Evolutionary conservation across 768 basidiomycete species (phyloP), one percentile per base, ranked within the genome.

Genomic region (Leccinum longicurvipes): DNA sequence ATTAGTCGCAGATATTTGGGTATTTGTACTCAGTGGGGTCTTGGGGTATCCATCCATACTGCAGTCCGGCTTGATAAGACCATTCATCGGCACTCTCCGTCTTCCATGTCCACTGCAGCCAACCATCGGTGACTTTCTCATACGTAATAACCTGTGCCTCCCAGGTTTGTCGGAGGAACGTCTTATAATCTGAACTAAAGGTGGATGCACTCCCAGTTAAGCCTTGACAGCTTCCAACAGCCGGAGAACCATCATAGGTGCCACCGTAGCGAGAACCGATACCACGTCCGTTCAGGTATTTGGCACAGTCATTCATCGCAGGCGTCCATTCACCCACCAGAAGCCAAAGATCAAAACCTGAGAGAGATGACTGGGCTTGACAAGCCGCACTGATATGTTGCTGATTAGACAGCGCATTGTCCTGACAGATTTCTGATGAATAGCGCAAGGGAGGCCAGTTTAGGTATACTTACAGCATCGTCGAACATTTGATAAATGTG

Each of bases 321-420:
- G 89, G 81, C 1, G 88, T 84, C 86, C 90, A 97, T 74, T 97
- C 93, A 41, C 93, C 93, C 24, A 93, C 91, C 44, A 93, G 77
- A 15, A 83, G 78, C 93, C 91, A 93, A 25, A 94, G 79, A 36
- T 82, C 77, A 61, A 83, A 85, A 19, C 65, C 61, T 0, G 79
- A 66, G 6, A 92, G 76, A 1, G 73, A 63, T 10, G 74, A 71
- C 12, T 72, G 76, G 34, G 73, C 67, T 48, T 60, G 60, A 63
- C 91, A 93, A 4, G 85, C 87, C 3, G 77, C 65, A 47, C 71
- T 58, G 39, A 91, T 87, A 62, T 91, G 89, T 50, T 85, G 70
- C 25, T 74, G 63, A 51, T 82, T 60, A 47, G 72, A 73, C 69
- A 2, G 14, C 6, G n/a, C n/a, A 19, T 19, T 19, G 9, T 74